Conservation (phyloP, 345 rosid genomes). For the Boechera retrofracta region DNA sequence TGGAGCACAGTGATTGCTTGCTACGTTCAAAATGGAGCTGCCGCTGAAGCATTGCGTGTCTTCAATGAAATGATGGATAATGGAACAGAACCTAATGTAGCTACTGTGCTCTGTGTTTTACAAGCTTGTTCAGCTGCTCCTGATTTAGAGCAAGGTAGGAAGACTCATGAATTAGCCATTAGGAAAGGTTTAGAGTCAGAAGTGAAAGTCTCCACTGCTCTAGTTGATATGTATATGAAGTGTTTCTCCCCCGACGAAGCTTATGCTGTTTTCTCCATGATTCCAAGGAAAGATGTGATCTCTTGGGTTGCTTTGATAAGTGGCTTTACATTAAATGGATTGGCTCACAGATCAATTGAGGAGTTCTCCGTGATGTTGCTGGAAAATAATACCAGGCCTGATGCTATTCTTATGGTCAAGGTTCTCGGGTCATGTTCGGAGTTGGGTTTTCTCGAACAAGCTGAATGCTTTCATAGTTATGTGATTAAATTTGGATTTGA, state of each 20-base stretch:
- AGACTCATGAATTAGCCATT: conserved; percentile 52
- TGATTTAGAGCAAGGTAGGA: conserved; percentile 55
- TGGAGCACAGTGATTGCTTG: conserved; percentile 62
- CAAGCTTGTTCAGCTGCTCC: conserved; percentile 58
- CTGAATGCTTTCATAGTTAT: conserved; percentile 57
- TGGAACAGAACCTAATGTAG: conserved; percentile 48
- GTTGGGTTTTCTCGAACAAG: conserved; percentile 59
- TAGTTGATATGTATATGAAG: conserved; percentile 69
- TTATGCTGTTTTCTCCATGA: conserved; percentile 54
- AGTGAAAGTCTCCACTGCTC: conserved; percentile 57
- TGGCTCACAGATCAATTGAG: conserved; percentile 51
- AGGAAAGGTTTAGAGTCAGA: conserved; percentile 51
- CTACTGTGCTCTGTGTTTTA: conserved; percentile 51
- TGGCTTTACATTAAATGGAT: conserved; percentile 60
- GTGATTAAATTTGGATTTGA: conserved; percentile 55
- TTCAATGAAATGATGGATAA: conserved; percentile 54
- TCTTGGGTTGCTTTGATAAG: conserved; percentile 63
- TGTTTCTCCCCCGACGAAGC: conserved; percentile 56
- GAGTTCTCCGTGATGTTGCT: conserved; percentile 54
- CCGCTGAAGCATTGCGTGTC: conserved; percentile 47
- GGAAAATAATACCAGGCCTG: conserved; percentile 51
- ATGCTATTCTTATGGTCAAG: conserved; percentile 62
- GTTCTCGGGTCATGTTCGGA: conserved; percentile 59
- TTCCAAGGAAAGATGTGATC: conserved; percentile 59
- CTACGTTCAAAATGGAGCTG: conserved; percentile 50